Evolutionary conservation across 768 basidiomycete genomes (phyloP).

Genomic region (Amylocystis lapponica): DNA sequence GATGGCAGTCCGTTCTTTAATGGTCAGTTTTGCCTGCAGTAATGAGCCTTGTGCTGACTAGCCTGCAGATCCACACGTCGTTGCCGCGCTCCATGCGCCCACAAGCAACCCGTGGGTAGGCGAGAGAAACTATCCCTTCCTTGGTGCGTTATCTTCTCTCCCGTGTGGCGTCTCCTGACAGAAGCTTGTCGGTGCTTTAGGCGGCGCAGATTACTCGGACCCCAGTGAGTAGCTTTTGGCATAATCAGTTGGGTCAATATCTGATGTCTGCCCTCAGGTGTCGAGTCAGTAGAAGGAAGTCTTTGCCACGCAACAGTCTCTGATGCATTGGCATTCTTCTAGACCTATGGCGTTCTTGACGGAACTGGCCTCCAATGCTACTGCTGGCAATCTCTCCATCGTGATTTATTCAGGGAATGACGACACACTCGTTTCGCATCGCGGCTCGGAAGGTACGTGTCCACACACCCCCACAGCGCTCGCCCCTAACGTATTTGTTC

Average conservation of each 20-base stretch:
- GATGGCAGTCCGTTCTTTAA: conserved; percentile 58
- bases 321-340: neutral
- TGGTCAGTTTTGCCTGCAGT: conserved; percentile 29
- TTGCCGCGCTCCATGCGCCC: conserved; percentile 64
- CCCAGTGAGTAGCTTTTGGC: conserved; percentile 3
- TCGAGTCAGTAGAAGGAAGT: conserved; percentile 1
- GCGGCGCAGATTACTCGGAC: conserved; percentile 8
- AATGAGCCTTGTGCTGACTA: neutral
- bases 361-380: conserved; percentile 60
- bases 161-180: neutral
- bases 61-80: conserved; percentile 44
- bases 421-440: conserved; percentile 58
- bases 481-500: neutral
- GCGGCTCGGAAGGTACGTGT: conserved; percentile 51
- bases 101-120: conserved; percentile 44
- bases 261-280: conserved; percentile 3
- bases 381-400: conserved; percentile 43
- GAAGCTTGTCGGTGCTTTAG: conserved; percentile 28
- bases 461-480: conserved; percentile 10
- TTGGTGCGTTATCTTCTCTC: neutral
- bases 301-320: neutral
- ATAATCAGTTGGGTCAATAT: neutral
- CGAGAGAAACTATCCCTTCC: conserved; percentile 31
- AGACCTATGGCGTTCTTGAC: conserved; percentile 61
- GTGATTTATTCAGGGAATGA: conserved; percentile 66